Evolutionary conservation across 2,329 filamentous ascomycete genomes (phyloP), one percentile per base, ranked within the genome.

Genomic region (Lecanosticta acicola): DNA sequence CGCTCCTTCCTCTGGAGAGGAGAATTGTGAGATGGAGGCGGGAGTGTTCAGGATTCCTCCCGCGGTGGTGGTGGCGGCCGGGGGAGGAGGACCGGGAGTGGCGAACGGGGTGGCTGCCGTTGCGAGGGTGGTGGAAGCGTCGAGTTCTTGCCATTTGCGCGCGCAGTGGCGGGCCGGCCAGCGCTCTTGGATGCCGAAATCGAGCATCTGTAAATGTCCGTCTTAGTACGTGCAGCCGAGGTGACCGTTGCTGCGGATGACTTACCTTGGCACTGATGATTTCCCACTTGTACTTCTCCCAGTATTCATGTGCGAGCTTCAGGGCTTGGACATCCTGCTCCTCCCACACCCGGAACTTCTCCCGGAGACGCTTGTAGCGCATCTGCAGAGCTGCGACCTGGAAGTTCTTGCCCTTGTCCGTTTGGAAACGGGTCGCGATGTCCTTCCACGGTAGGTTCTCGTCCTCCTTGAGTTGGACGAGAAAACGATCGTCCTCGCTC

Each of bases 381-480:
- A 78, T 78, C 55, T 78, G 75, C 24, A 78, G 62, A 5, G 74
- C 72, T 3, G 74, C 72, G 39, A 76, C 72, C 50, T 75, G 71
- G 50, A 73, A 71, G 3, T 61, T 65, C 55, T 75, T 72, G 45
- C 71, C 71, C 20, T 71, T 62, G 21, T 75, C 72, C 10, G 66
- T 66, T 45, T 72, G 66, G 59, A 77, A 76, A 17, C 71, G 70
- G 4, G 66, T 64, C 7, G 71, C 72, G 48, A 77, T 77, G 46
- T 76, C 74, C 56, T 77, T 77, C 75, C 74, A 78, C 0, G 74
- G 70, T 44, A 77, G 68, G 24, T 63, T 67, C 45, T 77, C 72
- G 39, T 75, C 72, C 47, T 77, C 73, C 46, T 76, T 76, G 38
- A 77, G 66, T 48, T 68, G 66, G 13, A 77, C 62, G 8, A 78